These are phyloP conservation scores for Fusarium globosum DNA, from an alignment of 2,329 filamentous ascomycete species.

Conservation along the genomic window DNA sequence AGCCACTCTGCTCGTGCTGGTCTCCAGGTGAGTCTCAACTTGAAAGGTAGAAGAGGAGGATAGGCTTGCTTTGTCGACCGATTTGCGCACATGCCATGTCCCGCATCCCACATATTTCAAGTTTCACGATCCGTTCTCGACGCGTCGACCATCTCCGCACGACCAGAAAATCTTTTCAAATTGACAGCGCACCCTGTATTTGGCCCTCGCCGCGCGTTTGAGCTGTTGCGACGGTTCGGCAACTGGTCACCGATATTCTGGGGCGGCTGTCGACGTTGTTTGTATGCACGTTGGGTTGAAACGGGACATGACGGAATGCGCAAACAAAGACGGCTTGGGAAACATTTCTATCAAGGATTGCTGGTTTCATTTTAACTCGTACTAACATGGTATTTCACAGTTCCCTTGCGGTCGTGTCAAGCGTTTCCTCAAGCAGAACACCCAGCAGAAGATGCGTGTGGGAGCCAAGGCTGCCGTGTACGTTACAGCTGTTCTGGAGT, in stretches of 20 bases:
- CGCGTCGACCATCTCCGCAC: slow-evolving; percentile 43
- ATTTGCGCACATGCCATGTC: slow-evolving; percentile 43
- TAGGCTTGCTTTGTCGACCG: slow-evolving; percentile 25
- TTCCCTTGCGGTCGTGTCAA: slow-evolving; percentile 99
- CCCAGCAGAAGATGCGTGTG: slow-evolving; percentile 99
- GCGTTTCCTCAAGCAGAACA: slow-evolving; percentile 99
- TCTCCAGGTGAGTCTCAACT: slow-evolving; percentile 79
- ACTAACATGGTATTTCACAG: slow-evolving; percentile 60
- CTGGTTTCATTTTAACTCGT: background rate
- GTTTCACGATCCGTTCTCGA: slow-evolving; percentile 35
- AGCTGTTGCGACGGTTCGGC: slow-evolving; percentile 16
- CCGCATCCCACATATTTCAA: slow-evolving; percentile 42
- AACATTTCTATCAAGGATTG: slow-evolving; percentile 20
- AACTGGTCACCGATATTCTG: slow-evolving; percentile 15
- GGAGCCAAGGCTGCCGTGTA: slow-evolving; percentile 99
- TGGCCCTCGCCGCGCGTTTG: slow-evolving; percentile 6
- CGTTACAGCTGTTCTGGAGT: slow-evolving; percentile 97
- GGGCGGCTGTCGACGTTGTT: background rate
- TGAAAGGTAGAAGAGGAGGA: slow-evolving; percentile 8
- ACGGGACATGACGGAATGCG: slow-evolving; percentile 31
- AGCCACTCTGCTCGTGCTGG: slow-evolving; percentile 96
- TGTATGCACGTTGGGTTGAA: slow-evolving; percentile 19
- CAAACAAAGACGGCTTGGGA: slow-evolving; percentile 14
- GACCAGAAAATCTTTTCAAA: slow-evolving; percentile 35
- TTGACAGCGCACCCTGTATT: slow-evolving; percentile 13